Evolutionary conservation across 148 eudicot species (phyloP).

Genomic region (Beta vulgaris): DNA sequence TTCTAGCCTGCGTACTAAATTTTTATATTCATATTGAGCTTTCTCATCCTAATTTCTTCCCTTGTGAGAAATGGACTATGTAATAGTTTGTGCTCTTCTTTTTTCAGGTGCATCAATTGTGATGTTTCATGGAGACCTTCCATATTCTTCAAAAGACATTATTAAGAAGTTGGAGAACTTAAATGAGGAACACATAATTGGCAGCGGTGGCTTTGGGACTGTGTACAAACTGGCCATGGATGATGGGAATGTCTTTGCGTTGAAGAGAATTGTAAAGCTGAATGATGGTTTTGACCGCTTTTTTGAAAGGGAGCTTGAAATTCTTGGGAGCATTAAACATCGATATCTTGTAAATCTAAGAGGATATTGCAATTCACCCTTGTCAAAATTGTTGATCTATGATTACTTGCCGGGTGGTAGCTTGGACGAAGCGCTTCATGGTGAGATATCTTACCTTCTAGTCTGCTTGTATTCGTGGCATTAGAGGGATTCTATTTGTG

Average conservation of each 20-base stretch:
- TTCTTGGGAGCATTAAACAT: conserved; percentile 96
- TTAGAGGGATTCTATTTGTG: not conserved
- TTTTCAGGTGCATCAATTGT: conserved; percentile 90
- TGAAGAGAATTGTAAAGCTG: conserved; percentile 81
- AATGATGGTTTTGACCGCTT: conserved; percentile 92
- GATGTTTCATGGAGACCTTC: conserved; percentile 98
- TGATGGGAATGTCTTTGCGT: conserved; percentile 86
- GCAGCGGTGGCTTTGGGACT: conserved; percentile 94
- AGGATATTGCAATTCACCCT: conserved; percentile 96
- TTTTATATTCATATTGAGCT: conserved; percentile 3
- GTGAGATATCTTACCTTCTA: conserved; percentile 42
- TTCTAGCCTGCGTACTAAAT: not conserved
- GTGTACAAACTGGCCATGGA: conserved; percentile 96
- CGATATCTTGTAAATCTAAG: conserved; percentile 89
- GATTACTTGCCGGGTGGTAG: conserved; percentile 94
- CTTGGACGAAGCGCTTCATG: conserved; percentile 96
- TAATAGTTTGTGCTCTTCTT: conserved; percentile 24
- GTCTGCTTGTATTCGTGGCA: not conserved
- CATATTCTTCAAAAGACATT: conserved; percentile 88
- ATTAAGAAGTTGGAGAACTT: conserved; percentile 79
- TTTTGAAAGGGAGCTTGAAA: conserved; percentile 97
- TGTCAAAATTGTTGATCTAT: conserved; percentile 80
- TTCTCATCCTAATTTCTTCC: not conserved
- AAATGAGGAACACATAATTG: conserved; percentile 89
- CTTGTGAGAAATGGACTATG: not conserved